These are phyloP conservation scores for Coniophora puteana DNA, from an alignment of 1,284 basidiomycete genomes.

Conservation along the genomic window DNA sequence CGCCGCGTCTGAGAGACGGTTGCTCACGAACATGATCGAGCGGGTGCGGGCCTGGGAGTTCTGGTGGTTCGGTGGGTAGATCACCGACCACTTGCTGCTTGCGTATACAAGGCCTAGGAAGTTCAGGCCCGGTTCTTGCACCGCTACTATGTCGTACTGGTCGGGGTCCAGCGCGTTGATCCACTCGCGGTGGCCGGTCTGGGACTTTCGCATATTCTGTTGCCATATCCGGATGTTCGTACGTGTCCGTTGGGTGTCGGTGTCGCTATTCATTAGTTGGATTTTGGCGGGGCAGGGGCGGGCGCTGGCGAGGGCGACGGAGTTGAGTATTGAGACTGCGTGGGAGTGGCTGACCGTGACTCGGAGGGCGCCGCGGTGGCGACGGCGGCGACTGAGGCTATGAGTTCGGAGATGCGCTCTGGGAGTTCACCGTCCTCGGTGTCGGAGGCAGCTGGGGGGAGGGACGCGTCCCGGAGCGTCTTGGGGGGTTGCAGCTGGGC, in stretches of 20 bases:
- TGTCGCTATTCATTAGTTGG: no score
- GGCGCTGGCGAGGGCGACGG: no score
- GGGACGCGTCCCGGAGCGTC: no score
- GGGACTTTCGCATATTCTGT: neutral
- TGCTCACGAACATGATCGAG: constrained; percentile 10
- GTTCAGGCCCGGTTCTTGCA: neutral
- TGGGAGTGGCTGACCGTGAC: no score
- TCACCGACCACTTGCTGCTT: neutral
- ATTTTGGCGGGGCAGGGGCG: no score
- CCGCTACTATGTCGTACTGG: neutral
- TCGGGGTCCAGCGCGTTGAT: neutral
- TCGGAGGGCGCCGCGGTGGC: no score
- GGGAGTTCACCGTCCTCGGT: no score
- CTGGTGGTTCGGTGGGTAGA: constrained; percentile 2
- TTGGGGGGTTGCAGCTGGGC: no score
- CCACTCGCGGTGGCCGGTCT: neutral
- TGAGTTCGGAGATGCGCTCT: no score
- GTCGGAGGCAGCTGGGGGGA: no score
- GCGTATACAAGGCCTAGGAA: neutral
- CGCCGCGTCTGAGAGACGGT: neutral
- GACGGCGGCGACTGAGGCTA: no score
- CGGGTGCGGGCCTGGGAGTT: constrained; percentile 10
- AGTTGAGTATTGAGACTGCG: no score
- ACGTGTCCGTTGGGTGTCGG: neutral
- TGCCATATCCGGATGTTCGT: neutral